Evolutionary conservation across 2,329 filamentous ascomycete genomes (phyloP), one percentile per base, ranked within the genome.

Genomic region (Chalara sp.): DNA sequence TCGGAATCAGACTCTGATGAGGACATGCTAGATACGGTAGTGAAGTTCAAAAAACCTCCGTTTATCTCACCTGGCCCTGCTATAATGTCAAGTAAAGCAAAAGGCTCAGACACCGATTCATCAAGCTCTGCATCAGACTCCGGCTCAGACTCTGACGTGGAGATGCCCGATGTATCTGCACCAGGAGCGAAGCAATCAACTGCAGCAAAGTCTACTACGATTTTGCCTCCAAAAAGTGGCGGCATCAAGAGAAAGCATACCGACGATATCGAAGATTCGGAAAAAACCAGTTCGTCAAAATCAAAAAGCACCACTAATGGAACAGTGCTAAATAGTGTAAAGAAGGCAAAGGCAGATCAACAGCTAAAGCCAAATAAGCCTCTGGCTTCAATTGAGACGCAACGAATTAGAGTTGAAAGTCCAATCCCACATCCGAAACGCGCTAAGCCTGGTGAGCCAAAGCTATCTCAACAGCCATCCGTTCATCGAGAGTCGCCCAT

Each of bases 201-300:
- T 6, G 13, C 48, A 3, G 40, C 50, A 46, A 47, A 53, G 11
- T 50, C 47, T 33, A 47, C 53, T 4, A 49, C 51, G 30, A 50
- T 44, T 10, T n/a, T 37, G 35, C 35, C 35, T 10, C 35, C 35
- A 33, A 45, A 28, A 6, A 37, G 50, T 39, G 13, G 21, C 30
- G 52, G 55, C 12, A 45, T 50, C 47, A 63, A 62, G 47, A 58
- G 61, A 43, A 61, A 62, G 48, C 56, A 61, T 31, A 52, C 47
- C 7, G 55, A 58, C 32, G 44, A 44, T 30, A 56, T 48, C 44
- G 56, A 56, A 10, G 56, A 53, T 48, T 54, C 51, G 56, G 49
- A 47, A 53, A 60, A 58, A 49, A 53, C 53, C 53, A 62, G 61
- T 63, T 63, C 56, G 61, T 64, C 55, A 32, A 49, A 31, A 45